Evolutionary conservation across 306 rosid species (phyloP), one percentile per base, ranked within the genome.

Genomic region (Hippophae gyantsensis): DNA sequence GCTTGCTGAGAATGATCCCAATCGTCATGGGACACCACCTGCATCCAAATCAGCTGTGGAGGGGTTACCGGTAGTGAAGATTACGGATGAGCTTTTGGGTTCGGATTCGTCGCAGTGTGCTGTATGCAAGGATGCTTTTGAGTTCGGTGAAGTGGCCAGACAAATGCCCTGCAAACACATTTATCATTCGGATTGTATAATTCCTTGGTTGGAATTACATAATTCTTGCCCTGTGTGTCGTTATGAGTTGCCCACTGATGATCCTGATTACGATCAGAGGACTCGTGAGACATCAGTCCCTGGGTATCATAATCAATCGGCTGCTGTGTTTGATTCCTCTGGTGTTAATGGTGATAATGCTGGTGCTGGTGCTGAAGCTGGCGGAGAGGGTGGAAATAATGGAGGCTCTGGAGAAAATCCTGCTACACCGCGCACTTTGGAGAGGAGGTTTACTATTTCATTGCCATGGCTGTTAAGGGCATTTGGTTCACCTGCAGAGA

Each of bases 221-320:
- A 89, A 89, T 68, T 82, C 97, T 45, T 89, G 97, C 46, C 97
- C 97, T 0, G 97, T 89, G n/a, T 89, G 97, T 56, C 95, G 97
- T 8, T 42, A 78, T 12, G 97, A 89, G 85, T 58, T 89, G 78
- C 95, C 97, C 3, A 89, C 97, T 0, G 95, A 89, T 62, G 97
- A 89, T 62, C 62, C 80, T 0, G 95, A 86, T 41, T 84, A 89
- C 52, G 97, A 89, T 68, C 90, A 82, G 70, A 78, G 84, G 69
- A 50, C 63, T 60, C 75, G 42, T 25, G 78, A 52, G n/a, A 42
- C 61, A 9, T 54, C 67, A 6, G 57, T 58, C 42, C 68, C 72
- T 43, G 77, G 67, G 42, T 65, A 60, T 77, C 79, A 56, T 58
- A 81, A 48, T 57, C 86, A 63, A 64, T 41, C 65, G 10, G 62